Base-by-base conservation (phyloP, 2,329 filamentous ascomycete species). In the Torrubiella hemipterigena region DNA sequence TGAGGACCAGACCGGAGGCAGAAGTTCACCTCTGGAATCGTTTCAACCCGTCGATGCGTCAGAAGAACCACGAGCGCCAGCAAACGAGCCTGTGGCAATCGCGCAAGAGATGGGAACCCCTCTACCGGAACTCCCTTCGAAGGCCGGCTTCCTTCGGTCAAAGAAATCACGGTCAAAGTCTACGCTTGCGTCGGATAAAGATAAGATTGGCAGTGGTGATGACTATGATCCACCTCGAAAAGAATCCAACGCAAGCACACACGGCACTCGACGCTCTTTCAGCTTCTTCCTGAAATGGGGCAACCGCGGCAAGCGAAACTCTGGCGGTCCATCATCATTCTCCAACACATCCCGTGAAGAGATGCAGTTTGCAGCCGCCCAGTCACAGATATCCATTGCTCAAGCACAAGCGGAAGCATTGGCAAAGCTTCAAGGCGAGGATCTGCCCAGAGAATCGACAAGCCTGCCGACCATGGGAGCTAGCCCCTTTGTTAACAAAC, bases 331-430 rank as follows among this genome's bases (percentile, higher is more conserved):
- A 4, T 81, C 83, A 0, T 86, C 87, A n/a, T 91, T 93, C 50
- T 86, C 85, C 5, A 94, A 94, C 47, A 83, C 85, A 0, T 94
- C 87, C 2, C 73, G 86, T 40, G 87, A 94, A 47, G 93, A 87
- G 12, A 89, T 94, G 65, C 58, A 63, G 29, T 55, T 53, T 10
- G 51, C 44, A 7, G 44, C 46, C 9, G 43, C 43, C 18, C 42
- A 42, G 14, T 35, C 41, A 15, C n/a, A n/a, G n/a, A n/a, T n/a
- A n/a, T n/a, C 36, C 25, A 24, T 40, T 29, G 38, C 38, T 11
- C 39, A 41, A 25, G 39, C 44, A 12, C 45, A 50, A 30, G 44
- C 46, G 4, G 49, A 51, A 31, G 52, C 50, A 13, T 46, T 53
- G 24, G 52, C 53, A 16, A 52, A 41, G 35, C 40, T 54, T 10